Evolutionary conservation across 495 filamentous ascomycete genomes (phyloP).

Genomic region (Tuber magnatum): DNA sequence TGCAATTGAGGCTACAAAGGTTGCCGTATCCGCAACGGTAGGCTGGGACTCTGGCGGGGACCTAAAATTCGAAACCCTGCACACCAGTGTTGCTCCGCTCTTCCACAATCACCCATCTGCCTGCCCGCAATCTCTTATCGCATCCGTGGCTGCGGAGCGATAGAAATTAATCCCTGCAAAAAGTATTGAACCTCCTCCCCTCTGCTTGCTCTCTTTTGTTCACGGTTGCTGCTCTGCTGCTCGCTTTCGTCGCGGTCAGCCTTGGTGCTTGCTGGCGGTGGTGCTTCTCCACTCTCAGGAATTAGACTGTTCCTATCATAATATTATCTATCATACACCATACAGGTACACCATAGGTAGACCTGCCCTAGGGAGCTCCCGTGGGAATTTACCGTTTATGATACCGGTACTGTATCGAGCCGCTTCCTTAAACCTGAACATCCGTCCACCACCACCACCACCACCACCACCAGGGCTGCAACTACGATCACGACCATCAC

Average conservation of each 20-base stretch:
- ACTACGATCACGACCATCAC: neutral
- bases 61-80: constrained; percentile 5
- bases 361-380: neutral
- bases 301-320: neutral
- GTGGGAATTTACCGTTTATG: neutral
- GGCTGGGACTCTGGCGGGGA: neutral
- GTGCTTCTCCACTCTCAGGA: neutral
- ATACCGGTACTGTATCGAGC: neutral
- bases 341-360: neutral
- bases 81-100: neutral
- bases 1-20: neutral
- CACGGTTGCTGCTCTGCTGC: neutral
- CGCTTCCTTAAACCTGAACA: neutral
- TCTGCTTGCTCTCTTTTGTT: neutral
- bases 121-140: constrained; percentile 4
- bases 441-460: neutral
- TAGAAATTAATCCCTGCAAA: constrained; percentile 1
- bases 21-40: neutral
- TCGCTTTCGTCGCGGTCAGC: neutral
- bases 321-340: neutral
- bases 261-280: neutral
- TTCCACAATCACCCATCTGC: neutral
- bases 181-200: neutral
- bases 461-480: neutral
- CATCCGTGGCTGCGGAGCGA: neutral